Percentiles rank a stretch among this genome's conserved stretches.
Conservation (phyloP, 2,329 filamentous ascomycete genomes). For the Fonsecaea nubica region DNA sequence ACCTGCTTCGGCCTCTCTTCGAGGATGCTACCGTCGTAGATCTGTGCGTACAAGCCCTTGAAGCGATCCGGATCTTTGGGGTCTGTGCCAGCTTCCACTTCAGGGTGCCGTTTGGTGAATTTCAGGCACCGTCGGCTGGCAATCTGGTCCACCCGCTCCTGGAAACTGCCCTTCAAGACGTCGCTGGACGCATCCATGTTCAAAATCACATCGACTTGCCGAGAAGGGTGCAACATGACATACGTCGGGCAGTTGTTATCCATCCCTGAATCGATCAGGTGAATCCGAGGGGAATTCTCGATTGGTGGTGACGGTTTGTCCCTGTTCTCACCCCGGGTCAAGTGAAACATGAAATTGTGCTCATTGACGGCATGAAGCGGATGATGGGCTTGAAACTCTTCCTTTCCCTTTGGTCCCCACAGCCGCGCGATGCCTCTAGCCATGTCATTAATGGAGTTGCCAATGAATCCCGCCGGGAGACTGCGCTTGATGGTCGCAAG, state of each 20-base stretch:
- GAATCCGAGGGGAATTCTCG: slow-evolving; percentile 30
- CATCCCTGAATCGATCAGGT: slow-evolving; percentile 31
- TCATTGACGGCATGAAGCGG: slow-evolving; percentile 33
- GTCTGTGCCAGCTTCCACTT: slow-evolving; percentile 17
- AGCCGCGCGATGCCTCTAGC: slow-evolving; percentile 25
- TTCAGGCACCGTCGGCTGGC: slow-evolving; percentile 23
- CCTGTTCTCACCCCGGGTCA: slow-evolving; percentile 15
- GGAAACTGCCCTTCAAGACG: slow-evolving; percentile 33
- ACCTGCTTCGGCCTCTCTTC: slow-evolving; percentile 20
- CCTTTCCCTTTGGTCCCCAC: slow-evolving; percentile 28
- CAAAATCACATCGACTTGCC: slow-evolving; percentile 29
- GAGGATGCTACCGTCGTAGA: slow-evolving; percentile 29
- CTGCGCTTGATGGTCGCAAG: slow-evolving; percentile 33
- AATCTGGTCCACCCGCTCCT: slow-evolving; percentile 32
- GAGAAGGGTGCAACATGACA: slow-evolving; percentile 28
- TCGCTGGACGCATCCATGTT: slow-evolving; percentile 34
- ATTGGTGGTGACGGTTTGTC: slow-evolving; percentile 24
- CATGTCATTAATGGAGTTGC: slow-evolving; percentile 27
- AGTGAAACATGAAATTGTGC: slow-evolving; percentile 32
- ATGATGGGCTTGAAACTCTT: slow-evolving; percentile 31
- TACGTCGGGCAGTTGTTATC: slow-evolving; percentile 36
- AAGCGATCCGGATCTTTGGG: slow-evolving; percentile 21
- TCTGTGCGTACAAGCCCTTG: slow-evolving; percentile 29
- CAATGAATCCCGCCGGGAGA: slow-evolving; percentile 28
- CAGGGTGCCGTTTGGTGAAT: slow-evolving; percentile 22